Evolutionary conservation across 1,284 basidiomycete genomes (phyloP), one percentile per base, ranked within the genome.

Genomic region (Trichosporon coremiiforme): DNA sequence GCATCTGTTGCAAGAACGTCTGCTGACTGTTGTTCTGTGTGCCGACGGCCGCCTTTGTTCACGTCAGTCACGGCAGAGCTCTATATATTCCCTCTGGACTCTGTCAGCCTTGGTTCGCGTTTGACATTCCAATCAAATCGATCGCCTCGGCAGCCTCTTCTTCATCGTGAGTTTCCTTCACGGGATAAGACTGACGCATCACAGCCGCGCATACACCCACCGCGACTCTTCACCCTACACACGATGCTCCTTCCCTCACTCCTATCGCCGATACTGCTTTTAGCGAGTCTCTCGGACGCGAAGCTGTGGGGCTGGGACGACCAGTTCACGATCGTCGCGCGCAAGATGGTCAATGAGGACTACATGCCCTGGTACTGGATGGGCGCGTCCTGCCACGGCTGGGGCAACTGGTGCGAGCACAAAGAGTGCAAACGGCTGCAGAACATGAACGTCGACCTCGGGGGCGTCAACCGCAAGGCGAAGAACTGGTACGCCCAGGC

Each of bases 241-340:
- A 20, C 45, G 17, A 53, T 53, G 50, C 50, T 53, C 20, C 15
- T 53, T 17, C 6, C 50, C 6, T 17, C 50, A 20, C 50, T 53
- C 20, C 15, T 53, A 8, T 7, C 50, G 8, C 50, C 50, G 8
- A 4, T 20, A 6, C 50, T 53, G 20, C 20, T 53, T 20, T 20
- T 53, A 17, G 20, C 50, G 20, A 25, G 50, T 20, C 3, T 17
- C 20, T n/a, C 17, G 2, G 5, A 10, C 7, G 50, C 20, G 8
- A 53, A 53, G 50, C n/a, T 53, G 7, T 53, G 50, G 50, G 50
- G 50, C 50, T 53, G 50, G 50, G 50, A 22, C 20, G 17, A 25
- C 50, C 17, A 22, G 20, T 53, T 20, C 9, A 25, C 50, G 2
- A 22, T 53, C 6, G 50, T 53, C n/a, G 50, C 20, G 50, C 50